Evolutionary conservation across 768 basidiomycete genomes (phyloP).

Genomic region (Jaapia argillacea): DNA sequence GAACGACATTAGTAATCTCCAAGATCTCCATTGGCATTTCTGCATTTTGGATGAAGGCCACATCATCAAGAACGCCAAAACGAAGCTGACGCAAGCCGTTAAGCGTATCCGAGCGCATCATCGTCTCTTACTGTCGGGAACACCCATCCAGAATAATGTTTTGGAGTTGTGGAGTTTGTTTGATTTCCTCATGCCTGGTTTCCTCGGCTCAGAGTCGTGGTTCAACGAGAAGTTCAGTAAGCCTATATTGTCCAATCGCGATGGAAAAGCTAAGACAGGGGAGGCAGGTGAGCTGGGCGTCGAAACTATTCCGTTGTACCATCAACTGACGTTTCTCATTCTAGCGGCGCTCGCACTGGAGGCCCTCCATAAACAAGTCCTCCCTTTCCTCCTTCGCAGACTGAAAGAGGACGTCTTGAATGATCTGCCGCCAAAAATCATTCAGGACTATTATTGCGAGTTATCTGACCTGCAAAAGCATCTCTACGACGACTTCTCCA

Average conservation of each 20-base stretch:
- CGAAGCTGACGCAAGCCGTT: constrained; percentile 93
- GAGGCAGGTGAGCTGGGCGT: constrained; percentile 75
- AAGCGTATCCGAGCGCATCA: constrained; percentile 87
- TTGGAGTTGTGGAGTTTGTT: constrained; percentile 97
- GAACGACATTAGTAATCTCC: constrained; percentile 77
- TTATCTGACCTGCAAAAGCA: constrained; percentile 89
- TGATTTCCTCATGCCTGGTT: constrained; percentile 99
- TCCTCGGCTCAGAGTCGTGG: constrained; percentile 87
- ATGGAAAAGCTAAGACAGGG: constrained; percentile 88
- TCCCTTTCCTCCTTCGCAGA: constrained; percentile 94
- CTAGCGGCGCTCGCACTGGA: constrained; percentile 89
- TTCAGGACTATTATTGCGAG: constrained; percentile 99
- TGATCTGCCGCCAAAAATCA: constrained; percentile 97
- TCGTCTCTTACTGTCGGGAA: constrained; percentile 90
- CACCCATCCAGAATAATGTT: constrained; percentile 98
- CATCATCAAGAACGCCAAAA: constrained; percentile 97
- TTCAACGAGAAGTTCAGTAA: constrained; percentile 96
- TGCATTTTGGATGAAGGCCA: constrained; percentile 98
- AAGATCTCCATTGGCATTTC: constrained; percentile 80
- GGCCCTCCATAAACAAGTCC: constrained; percentile 94
- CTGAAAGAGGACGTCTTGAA: constrained; percentile 95
- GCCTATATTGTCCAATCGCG: constrained; percentile 89
- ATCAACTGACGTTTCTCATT: constrained; percentile 3
- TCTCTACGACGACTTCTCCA: constrained; percentile 90
- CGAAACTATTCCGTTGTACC: background rate